Evolutionary conservation across 495 filamentous ascomycete genomes (phyloP).

Genomic region (Baudoinia panamericana): DNA sequence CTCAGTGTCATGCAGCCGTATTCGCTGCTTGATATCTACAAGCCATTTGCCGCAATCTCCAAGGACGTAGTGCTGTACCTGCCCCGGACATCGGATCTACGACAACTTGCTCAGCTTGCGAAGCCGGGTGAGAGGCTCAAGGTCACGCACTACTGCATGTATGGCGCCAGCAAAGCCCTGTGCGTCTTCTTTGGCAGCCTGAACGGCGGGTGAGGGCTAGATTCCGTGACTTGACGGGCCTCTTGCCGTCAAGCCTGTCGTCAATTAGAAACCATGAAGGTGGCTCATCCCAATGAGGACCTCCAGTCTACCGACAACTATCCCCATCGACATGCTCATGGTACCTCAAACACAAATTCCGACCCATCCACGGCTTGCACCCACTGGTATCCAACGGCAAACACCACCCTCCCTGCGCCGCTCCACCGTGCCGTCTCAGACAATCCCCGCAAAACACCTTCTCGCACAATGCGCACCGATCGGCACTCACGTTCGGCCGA

Average conservation of each 20-base stretch:
- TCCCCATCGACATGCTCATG: conserved; percentile 32
- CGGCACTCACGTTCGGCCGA: conserved; percentile 18
- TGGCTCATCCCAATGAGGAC: no score
- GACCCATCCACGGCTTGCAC: conserved; percentile 31
- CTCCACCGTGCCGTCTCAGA: conserved; percentile 16
- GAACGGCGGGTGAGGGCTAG: background rate
- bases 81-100: conserved; percentile 76
- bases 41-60: conserved; percentile 40
- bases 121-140: conserved; percentile 40
- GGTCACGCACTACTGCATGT: conserved; percentile 82
- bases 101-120: conserved; percentile 59
- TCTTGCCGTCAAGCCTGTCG: no score
- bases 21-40: conserved; percentile 47
- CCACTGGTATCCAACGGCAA: conserved; percentile 17
- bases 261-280: no score
- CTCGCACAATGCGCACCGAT: conserved; percentile 23
- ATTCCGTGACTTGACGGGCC: no score
- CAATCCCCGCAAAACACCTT: conserved; percentile 26
- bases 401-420: conserved; percentile 12
- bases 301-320: conserved; percentile 17
- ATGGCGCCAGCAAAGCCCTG: conserved; percentile 67
- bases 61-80: conserved; percentile 59
- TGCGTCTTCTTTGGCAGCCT: conserved; percentile 17
- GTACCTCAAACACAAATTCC: conserved; percentile 27
- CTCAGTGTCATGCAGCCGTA: conserved; percentile 84